Evolutionary conservation across 1,284 basidiomycete species (phyloP).

Genomic region (Neonothopanus nambi): DNA sequence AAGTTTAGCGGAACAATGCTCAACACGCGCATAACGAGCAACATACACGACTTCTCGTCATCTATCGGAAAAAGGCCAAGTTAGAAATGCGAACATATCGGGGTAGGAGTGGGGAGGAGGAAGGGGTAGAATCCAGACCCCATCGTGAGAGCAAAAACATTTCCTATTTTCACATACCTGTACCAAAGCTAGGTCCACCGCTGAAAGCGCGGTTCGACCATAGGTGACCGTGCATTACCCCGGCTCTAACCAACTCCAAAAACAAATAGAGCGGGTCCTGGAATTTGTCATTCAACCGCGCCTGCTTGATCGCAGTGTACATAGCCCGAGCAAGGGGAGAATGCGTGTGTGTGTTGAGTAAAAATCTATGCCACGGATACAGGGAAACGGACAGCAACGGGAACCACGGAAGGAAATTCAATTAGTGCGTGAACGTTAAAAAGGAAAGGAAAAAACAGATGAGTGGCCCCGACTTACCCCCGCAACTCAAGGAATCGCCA

Average conservation of each 20-base stretch:
- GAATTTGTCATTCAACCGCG: slow-evolving; percentile 95
- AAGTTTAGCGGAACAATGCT: slow-evolving; percentile 93
- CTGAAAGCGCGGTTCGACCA: slow-evolving; percentile 90
- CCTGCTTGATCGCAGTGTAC: slow-evolving; percentile 74
- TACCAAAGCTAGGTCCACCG: slow-evolving; percentile 94
- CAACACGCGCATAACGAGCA: slow-evolving; percentile 94
- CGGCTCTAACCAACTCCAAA: slow-evolving; percentile 90
- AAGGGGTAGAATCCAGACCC: slow-evolving; percentile 14
- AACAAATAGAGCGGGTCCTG: slow-evolving; percentile 95
- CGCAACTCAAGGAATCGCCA: slow-evolving; percentile 97
- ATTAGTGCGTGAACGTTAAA: neutral
- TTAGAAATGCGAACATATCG: neutral
- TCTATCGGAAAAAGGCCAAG: slow-evolving; percentile 45
- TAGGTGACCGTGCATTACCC: slow-evolving; percentile 91
- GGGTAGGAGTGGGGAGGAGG: slow-evolving; percentile 15
- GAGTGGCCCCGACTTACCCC: slow-evolving; percentile 55
- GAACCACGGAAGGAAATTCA: slow-evolving; percentile 15
- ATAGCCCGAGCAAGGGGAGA: slow-evolving; percentile 90
- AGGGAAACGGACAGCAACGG: slow-evolving; percentile 9
- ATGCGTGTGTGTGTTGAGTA: slow-evolving; percentile 86
- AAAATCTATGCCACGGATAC: slow-evolving; percentile 58
- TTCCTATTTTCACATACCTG: slow-evolving; percentile 49
- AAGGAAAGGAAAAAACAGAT: neutral
- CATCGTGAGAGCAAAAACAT: slow-evolving; percentile 19
- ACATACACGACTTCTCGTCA: slow-evolving; percentile 88